Evolutionary conservation across 176 grass and related monocot genomes (phyloP), one percentile per base, ranked within the genome.

Genomic region (Paspalum vaginatum): DNA sequence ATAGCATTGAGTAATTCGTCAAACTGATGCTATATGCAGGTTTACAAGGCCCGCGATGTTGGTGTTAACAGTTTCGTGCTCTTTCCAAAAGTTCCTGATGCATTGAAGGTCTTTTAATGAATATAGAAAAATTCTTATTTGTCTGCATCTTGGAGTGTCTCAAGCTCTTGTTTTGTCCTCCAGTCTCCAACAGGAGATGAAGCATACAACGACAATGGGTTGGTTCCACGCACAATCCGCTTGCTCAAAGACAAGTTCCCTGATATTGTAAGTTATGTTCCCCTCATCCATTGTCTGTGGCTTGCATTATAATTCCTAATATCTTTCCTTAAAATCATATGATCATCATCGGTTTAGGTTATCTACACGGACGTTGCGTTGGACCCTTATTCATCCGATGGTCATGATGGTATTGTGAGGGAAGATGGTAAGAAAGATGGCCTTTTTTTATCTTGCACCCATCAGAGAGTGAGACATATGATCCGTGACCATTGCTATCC

Each of bases 331-430:
- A 7, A 57, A 76, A 55, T 27, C 12, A 27, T 68, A 75, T 79
- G 14, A 2, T 0, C 40, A 2, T 5, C 32, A 32, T 32, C 32
- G 52, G 22, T 81, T 65, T 79, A 95, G 96, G 89, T 95, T 70
- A 89, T 99, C 45, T 99, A 93, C 79, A 99, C 96, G 15, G 96
- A 99, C 68, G 92, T 99, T 72, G 92, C 96, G 9, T 85, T 99
- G 86, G 96, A 99, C 74, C 96, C 96, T 67, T 99, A 99, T 84
- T 95, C 92, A 46, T 99, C 96, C 65, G 96, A 99, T 79, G 96
- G 96, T 26, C 96, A 99, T 79, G 96, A 99, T 93, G 92, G 96
- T 55, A 99, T 99, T 48, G 92, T 99, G 70, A 89, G 92, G 66
- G 92, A 93, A 89, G 96, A 95, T 93, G 96, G 96, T 99, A 91